Conservation (phyloP, 768 basidiomycete species). For the Asterophora lycoperdoides region DNA sequence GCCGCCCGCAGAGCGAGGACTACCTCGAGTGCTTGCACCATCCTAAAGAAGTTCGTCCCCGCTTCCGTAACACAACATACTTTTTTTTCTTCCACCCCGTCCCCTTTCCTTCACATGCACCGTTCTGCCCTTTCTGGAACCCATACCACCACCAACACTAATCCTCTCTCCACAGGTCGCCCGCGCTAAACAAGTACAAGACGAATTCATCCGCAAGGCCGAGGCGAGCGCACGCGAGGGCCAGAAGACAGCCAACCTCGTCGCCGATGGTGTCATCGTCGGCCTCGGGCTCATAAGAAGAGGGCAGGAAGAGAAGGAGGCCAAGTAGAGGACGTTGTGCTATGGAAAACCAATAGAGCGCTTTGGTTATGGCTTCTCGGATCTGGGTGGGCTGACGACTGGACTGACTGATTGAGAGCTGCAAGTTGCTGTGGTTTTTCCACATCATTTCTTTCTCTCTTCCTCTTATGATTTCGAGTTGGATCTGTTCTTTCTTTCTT, state of each 20-base stretch:
- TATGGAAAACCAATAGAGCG: no score
- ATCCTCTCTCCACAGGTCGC: conserved; percentile 35
- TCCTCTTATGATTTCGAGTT: no score
- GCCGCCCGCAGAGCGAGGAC: conserved; percentile 70
- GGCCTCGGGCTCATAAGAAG: conserved; percentile 72
- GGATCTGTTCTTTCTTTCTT: no score
- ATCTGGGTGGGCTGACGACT: no score
- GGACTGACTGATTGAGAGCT: no score
- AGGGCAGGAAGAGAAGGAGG: conserved; percentile 19
- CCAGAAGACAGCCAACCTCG: conserved; percentile 64
- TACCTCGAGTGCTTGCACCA: conserved; percentile 92
- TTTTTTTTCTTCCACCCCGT: conserved; percentile 1
- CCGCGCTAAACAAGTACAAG: conserved; percentile 62
- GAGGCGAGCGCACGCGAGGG: conserved; percentile 64
- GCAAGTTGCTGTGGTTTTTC: no score
- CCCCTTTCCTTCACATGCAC: no score
- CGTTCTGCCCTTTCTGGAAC: no score
- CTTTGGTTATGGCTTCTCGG: no score
- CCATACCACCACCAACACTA: neutral
- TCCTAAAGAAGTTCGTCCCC: conserved; percentile 68
- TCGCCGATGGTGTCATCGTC: conserved; percentile 70
- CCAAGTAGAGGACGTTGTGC: conserved; percentile 12
- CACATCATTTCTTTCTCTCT: no score
- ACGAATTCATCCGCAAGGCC: conserved; percentile 65
- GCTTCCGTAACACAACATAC: no score